Percentiles rank a stretch among this genome's conserved stretches.
phyloP scores from a whole-genome alignment of 2,329 filamentous ascomycete genomes.

The Diaporthe sp. region DNA sequence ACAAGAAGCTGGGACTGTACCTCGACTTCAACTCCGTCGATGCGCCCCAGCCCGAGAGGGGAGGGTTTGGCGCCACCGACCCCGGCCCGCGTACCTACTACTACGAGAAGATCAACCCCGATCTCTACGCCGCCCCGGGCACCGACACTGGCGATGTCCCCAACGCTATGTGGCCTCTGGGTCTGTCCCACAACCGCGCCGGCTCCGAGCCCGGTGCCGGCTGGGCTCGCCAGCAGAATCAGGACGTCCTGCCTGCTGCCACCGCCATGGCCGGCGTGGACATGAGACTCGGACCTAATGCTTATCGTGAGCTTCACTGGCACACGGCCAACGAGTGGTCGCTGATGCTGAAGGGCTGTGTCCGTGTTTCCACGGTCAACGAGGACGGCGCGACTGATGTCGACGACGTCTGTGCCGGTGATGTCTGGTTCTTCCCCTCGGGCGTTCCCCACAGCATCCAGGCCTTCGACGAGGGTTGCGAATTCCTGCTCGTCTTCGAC shows the following conservation, averaged over 20 bases:
- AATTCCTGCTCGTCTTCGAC: slow-evolving; percentile 72
- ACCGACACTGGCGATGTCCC: slow-evolving; percentile 61
- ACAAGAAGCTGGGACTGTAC: slow-evolving; percentile 60
- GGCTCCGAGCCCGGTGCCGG: slow-evolving; percentile 56
- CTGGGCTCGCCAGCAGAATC: slow-evolving; percentile 66
- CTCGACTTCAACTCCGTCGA: slow-evolving; percentile 63
- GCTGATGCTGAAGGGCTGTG: slow-evolving; percentile 63
- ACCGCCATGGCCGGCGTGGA: slow-evolving; percentile 67
- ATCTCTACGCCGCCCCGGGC: slow-evolving; percentile 63
- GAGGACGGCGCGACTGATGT: slow-evolving; percentile 59
- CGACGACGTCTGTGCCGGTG: slow-evolving; percentile 60
- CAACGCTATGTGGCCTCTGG: slow-evolving; percentile 65
- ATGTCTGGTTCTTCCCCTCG: slow-evolving; percentile 65
- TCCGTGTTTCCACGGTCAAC: slow-evolving; percentile 62
- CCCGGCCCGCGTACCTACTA: slow-evolving; percentile 57
- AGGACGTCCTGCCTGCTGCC: slow-evolving; percentile 58
- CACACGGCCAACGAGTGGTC: slow-evolving; percentile 65
- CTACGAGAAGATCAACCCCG: slow-evolving; percentile 65
- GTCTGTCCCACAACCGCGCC: slow-evolving; percentile 59
- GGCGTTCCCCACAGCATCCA: slow-evolving; percentile 64
- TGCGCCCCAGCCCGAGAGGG: slow-evolving; percentile 66
- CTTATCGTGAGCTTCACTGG: slow-evolving; percentile 74
- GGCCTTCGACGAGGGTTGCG: slow-evolving; percentile 63
- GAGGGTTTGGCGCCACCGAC: slow-evolving; percentile 59
- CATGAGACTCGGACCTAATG: slow-evolving; percentile 66